A percentile compares a stretch with the other conserved stretches of the same genome.
Evolutionary conservation across 208 protist species (phyloP).

Genomic region (Crithidia acanthocephali): DNA sequence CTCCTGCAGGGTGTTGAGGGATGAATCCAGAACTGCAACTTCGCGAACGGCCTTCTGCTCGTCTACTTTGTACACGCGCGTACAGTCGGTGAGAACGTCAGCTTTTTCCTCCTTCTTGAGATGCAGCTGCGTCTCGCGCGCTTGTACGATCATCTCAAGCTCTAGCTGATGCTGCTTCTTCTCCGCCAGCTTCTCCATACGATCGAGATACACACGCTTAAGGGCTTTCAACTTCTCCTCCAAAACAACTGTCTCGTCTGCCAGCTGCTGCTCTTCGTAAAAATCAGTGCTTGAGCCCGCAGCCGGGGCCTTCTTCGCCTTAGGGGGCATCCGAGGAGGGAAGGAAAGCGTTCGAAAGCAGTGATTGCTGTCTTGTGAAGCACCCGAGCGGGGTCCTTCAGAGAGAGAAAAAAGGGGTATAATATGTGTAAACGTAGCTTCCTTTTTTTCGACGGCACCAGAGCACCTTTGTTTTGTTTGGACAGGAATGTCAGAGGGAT

Average conservation of each 20-base stretch:
- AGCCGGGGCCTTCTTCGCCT: conserved; percentile 31
- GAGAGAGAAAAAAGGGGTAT: too few species aligned
- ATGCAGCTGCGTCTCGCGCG: conserved; percentile 39
- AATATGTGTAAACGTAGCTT: too few species aligned
- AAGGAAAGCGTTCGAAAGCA: too few species aligned
- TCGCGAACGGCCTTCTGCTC: conserved; percentile 65
- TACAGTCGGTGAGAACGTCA: conserved; percentile 87
- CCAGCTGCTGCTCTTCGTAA: conserved; percentile 73
- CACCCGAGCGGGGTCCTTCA: too few species aligned
- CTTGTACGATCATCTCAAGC: conserved; percentile 32
- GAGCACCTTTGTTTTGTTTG: too few species aligned
- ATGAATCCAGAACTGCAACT: conserved; percentile 59
- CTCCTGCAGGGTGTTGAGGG: conserved; percentile 61
- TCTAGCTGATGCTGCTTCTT: conserved; percentile 47
- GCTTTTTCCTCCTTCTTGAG: conserved; percentile 53
- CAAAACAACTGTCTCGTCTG: conserved; percentile 57
- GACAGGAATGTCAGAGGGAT: too few species aligned
- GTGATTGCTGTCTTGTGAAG: too few species aligned
- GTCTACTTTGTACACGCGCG: conserved; percentile 83
- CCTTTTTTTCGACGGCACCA: too few species aligned
- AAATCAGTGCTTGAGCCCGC: conserved; percentile 36
- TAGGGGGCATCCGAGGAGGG: conserved; percentile 15
- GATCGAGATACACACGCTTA: conserved; percentile 57
- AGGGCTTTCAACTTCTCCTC: conserved; percentile 64
- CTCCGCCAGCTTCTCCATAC: conserved; percentile 50